Percentiles rank a stretch among this genome's conserved stretches.
These are phyloP conservation scores for Botrytis sinoallii DNA, from an alignment of 2,329 filamentous ascomycete genomes.

Conservation along the genomic window DNA sequence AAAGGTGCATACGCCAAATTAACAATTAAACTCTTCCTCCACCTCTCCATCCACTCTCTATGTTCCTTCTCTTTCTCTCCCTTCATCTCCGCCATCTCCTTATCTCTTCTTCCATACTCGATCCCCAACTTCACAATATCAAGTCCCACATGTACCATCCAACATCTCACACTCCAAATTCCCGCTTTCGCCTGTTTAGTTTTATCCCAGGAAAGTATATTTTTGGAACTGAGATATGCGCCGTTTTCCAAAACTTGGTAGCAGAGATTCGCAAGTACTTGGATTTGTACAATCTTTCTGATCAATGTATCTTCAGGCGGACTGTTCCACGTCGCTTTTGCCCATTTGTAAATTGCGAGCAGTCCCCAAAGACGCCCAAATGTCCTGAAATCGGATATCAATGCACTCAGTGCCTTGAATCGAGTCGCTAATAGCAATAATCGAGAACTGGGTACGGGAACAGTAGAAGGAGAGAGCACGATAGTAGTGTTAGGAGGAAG, in stretches of 20 bases:
- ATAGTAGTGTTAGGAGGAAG: slow-evolving; percentile 51
- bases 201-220: slow-evolving; percentile 59
- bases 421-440: slow-evolving; percentile 47
- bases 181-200: slow-evolving; percentile 59
- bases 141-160: slow-evolving; percentile 73
- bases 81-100: slow-evolving; percentile 34
- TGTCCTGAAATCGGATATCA: slow-evolving; percentile 69
- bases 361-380: slow-evolving; percentile 76
- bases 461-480: slow-evolving; percentile 36
- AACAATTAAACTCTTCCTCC: slow-evolving; percentile 64
- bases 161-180: slow-evolving; percentile 74
- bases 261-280: slow-evolving; percentile 63
- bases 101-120: slow-evolving; percentile 35
- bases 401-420: slow-evolving; percentile 58
- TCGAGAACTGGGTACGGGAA: slow-evolving; percentile 30
- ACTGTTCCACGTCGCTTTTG: slow-evolving; percentile 44
- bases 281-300: slow-evolving; percentile 58
- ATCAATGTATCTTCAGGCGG: slow-evolving; percentile 44
- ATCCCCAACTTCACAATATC: slow-evolving; percentile 64
- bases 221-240: slow-evolving; percentile 72
- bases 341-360: slow-evolving; percentile 70
- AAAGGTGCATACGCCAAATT: slow-evolving; percentile 78
- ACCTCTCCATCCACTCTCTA: slow-evolving; percentile 41
- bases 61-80: slow-evolving; percentile 37
- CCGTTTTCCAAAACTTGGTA: slow-evolving; percentile 84